A percentile compares a stretch with the other conserved stretches of the same genome.
phyloP scores from a whole-genome alignment of 2,329 filamentous ascomycete genomes.

The Monilinia aucupariae region DNA sequence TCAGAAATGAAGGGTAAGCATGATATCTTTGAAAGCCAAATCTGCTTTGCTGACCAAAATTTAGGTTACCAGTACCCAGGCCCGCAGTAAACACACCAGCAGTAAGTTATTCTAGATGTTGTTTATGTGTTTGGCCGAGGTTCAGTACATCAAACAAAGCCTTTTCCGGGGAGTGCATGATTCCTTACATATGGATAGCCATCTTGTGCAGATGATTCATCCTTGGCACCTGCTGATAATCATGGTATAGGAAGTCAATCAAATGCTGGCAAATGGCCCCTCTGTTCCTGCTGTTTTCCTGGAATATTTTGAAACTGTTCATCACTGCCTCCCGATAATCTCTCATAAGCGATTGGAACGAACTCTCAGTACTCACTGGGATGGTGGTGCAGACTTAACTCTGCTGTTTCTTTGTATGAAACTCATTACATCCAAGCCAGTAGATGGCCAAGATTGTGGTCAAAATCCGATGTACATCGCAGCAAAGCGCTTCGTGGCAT shows the following conservation, averaged over 20 bases:
- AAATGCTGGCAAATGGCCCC: slow-evolving; percentile 38
- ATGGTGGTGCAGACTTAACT: slow-evolving; percentile 43
- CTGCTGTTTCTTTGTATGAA: slow-evolving; percentile 47
- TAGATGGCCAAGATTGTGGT: slow-evolving; percentile 35
- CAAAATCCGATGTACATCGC: slow-evolving; percentile 40
- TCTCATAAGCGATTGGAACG: slow-evolving; percentile 41
- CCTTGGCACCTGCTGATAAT: background rate
- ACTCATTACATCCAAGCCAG: slow-evolving; percentile 38
- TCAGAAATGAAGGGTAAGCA: slow-evolving; percentile 35
- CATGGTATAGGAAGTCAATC: slow-evolving; percentile 36
- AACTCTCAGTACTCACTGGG: slow-evolving; percentile 40
- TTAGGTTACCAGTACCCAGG: slow-evolving; percentile 37
- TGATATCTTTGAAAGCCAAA: background rate
- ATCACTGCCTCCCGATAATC: slow-evolving; percentile 45
- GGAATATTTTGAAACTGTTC: slow-evolving; percentile 42
- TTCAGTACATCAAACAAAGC: background rate
- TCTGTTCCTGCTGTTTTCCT: slow-evolving; percentile 38
- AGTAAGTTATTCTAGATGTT: background rate
- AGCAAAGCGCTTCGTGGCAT: slow-evolving; percentile 40
- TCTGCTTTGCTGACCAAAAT: slow-evolving; percentile 11
- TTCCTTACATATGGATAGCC: background rate
- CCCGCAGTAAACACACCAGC: slow-evolving; percentile 27
- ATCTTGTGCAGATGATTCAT: too few species aligned
- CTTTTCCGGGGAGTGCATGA: background rate
- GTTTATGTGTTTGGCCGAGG: background rate